These are phyloP conservation scores for Boletus coccyginus DNA, from an alignment of 768 basidiomycete species.

Conservation along the genomic window DNA sequence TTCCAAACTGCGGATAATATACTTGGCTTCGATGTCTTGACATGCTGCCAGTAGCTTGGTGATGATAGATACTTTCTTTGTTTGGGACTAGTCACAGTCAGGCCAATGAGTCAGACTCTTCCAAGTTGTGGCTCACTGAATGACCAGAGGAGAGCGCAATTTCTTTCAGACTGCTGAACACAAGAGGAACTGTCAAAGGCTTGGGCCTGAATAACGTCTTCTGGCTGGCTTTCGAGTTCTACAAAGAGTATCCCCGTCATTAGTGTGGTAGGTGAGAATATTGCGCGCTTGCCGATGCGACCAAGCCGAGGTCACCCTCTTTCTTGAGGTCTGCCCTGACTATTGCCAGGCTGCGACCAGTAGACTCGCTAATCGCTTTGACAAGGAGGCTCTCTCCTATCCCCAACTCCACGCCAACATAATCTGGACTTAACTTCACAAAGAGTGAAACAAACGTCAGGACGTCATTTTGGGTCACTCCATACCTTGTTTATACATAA, in stretches of 20 bases:
- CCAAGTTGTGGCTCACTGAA: constrained; percentile 48
- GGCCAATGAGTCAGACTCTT: not conserved
- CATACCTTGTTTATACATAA: constrained; percentile 94
- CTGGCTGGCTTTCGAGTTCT: constrained; percentile 94
- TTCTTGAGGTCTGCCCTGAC: constrained; percentile 92
- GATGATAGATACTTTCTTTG: constrained; percentile 92
- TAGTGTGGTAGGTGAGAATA: not conserved
- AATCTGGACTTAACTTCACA: constrained; percentile 85
- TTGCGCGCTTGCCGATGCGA: constrained; percentile 74
- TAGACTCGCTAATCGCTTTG: constrained; percentile 94
- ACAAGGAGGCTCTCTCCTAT: constrained; percentile 93
- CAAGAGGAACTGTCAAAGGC: constrained; percentile 80
- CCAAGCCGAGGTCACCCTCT: constrained; percentile 92
- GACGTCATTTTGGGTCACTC: constrained; percentile 1
- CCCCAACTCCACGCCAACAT: constrained; percentile 91
- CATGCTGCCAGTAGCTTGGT: constrained; percentile 92
- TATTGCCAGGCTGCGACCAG: constrained; percentile 77
- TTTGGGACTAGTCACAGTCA: constrained; percentile 66
- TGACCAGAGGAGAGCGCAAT: constrained; percentile 86
- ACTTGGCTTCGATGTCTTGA: constrained; percentile 91
- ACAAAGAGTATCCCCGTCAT: not conserved
- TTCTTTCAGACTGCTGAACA: constrained; percentile 87
- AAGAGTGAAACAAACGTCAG: not conserved
- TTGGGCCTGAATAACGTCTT: constrained; percentile 95
- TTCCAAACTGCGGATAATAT: constrained; percentile 91